Evolutionary conservation across 139 green algal genomes (phyloP), one percentile per base, ranked within the genome.

Genomic region (Zygnema circumcarinatum): DNA sequence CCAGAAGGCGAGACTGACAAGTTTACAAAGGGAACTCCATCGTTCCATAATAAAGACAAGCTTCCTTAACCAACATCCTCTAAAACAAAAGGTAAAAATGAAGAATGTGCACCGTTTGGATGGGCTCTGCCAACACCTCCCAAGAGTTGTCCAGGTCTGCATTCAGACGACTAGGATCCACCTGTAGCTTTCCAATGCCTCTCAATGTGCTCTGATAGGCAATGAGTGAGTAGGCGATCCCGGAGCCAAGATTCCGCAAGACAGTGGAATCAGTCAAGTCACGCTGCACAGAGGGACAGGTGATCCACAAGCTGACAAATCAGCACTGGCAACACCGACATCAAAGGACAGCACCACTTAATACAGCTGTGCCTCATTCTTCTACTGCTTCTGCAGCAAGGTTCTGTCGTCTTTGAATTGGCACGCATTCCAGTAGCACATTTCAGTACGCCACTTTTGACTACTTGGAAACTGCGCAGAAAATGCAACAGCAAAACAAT

Each of bases 211-310:
- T 95, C 42, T 91, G 68, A 93, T 99, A 99, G 1, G 97, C 95
- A 25, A 99, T 88, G 87, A 98, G 69, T 33, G 92, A 96, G 38
- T 88, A 56, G 2, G 94, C 95, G n/a, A 97, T 41, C 86, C 94
- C 95, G 11, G 98, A 94, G 20, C 97, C 97, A 84, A 99, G 92
- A 91, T 98, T 99, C 90, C 97, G 95, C 72, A 99, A 94, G 84
- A 98, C 97, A 0, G 97, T 99, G 39, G 94, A 98, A 93, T 99
- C 97, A 31, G 97, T 98, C 11, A 99, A 94, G 92, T 99, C 97
- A 29, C 97, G 90, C 94, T 99, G 96, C 94, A 33, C 29, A 67
- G 2, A 31, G 7, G 29, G 47, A 42, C 35, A 3, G 79, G 53
- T 35, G 79, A 33, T n/a, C 29, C 21, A 7, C 1, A 76, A 1